Percentiles rank a stretch among this genome's conserved stretches.
These are phyloP conservation scores for Sporisorium scitamineum DNA, from an alignment of 1,284 basidiomycete genomes.

Conservation along the genomic window DNA sequence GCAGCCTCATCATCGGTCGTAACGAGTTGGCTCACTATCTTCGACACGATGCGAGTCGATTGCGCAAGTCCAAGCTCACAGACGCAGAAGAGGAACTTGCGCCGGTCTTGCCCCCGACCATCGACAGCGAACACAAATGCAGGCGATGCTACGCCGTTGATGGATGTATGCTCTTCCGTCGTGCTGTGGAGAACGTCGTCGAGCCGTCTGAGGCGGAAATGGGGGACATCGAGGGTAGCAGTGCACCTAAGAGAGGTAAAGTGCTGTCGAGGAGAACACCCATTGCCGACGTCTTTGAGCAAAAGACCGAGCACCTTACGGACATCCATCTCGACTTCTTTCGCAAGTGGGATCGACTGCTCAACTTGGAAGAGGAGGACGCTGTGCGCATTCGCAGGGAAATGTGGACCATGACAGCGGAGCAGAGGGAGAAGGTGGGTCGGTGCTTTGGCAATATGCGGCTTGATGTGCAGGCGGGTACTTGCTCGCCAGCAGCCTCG, in stretches of 20 bases:
- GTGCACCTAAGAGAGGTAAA: slow-evolving; percentile 2
- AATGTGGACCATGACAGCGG: slow-evolving; percentile 89
- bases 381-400: slow-evolving; percentile 85
- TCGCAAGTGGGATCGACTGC: slow-evolving; percentile 86
- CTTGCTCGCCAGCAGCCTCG: slow-evolving; percentile 2
- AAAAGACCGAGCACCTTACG: slow-evolving; percentile 85
- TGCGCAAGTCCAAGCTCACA: slow-evolving; percentile 25
- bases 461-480: slow-evolving; percentile 15
- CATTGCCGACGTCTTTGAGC: slow-evolving; percentile 80
- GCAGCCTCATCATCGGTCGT: slow-evolving; percentile 82
- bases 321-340: slow-evolving; percentile 81
- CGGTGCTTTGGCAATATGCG: slow-evolving; percentile 70
- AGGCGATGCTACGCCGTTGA: slow-evolving; percentile 84
- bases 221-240: slow-evolving; percentile 11
- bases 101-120: slow-evolving; percentile 76
- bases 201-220: slow-evolving; percentile 30
- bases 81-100: slow-evolving; percentile 24
- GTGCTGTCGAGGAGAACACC: slow-evolving; percentile 70
- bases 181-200: slow-evolving; percentile 69
- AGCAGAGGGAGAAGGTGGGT: slow-evolving; percentile 77
- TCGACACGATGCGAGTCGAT: slow-evolving; percentile 48
- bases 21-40: slow-evolving; percentile 88
- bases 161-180: slow-evolving; percentile 92
- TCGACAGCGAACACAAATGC: slow-evolving; percentile 84
- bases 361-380: slow-evolving; percentile 90